phyloP scores from a whole-genome alignment of 1,284 basidiomycete genomes.

The Marasmius fiardii region DNA sequence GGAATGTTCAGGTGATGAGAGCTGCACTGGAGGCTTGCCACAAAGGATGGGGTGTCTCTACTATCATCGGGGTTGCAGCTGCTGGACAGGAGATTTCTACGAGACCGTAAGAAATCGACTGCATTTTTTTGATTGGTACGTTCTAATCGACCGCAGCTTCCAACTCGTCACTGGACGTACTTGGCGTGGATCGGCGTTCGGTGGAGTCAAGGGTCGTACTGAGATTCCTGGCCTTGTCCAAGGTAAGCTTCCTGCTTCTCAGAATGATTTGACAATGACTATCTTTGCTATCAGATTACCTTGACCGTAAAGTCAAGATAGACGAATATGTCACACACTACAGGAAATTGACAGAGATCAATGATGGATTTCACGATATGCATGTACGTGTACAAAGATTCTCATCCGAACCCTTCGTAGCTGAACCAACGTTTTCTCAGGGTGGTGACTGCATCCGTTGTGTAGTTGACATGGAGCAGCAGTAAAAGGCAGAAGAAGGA shows the following conservation, averaged over 20 bases:
- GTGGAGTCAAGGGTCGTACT: constrained; percentile 96
- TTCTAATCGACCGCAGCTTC: constrained; percentile 53
- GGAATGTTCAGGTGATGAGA: constrained; percentile 95
- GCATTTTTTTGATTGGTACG: neutral
- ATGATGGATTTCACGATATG: constrained; percentile 93
- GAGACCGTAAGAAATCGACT: constrained; percentile 66
- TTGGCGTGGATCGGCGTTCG: constrained; percentile 96
- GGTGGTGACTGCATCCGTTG: constrained; percentile 90
- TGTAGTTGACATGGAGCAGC: constrained; percentile 73
- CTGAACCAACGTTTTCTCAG: constrained; percentile 34
- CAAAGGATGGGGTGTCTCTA: constrained; percentile 98
- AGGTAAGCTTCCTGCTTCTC: constrained; percentile 31
- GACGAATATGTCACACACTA: constrained; percentile 90
- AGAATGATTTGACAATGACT: neutral
- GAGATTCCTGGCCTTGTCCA: constrained; percentile 90
- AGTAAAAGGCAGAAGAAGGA: neutral
- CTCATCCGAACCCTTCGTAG: neutral
- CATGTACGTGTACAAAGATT: constrained; percentile 60
- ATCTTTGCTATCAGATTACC: constrained; percentile 52
- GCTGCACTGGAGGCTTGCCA: constrained; percentile 95
- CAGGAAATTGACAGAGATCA: constrained; percentile 76
- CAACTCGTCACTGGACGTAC: constrained; percentile 86
- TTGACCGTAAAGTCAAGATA: constrained; percentile 72
- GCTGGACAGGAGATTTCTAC: constrained; percentile 99
- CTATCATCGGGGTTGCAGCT: constrained; percentile 91